These are phyloP conservation scores for Parietaria judaica DNA, from an alignment of 306 rosid genomes.

Conservation along the genomic window DNA sequence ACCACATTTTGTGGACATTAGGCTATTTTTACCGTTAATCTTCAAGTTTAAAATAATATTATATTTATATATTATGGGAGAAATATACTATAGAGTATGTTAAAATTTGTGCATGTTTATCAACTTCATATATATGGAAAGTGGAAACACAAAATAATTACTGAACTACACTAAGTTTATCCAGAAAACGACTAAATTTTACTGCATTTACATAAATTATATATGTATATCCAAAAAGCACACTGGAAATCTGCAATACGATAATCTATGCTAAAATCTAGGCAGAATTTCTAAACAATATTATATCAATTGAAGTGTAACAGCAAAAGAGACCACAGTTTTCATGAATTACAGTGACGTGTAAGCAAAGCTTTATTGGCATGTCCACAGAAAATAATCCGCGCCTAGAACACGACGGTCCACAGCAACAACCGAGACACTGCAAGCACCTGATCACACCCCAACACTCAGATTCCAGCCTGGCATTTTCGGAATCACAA, in stretches of 20 bases:
- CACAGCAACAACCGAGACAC: neutral
- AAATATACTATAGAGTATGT: too few species aligned
- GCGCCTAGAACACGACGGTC: neutral
- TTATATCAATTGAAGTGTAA: neutral
- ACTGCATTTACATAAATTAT: neutral
- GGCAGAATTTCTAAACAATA: neutral
- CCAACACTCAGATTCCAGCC: slow-evolving; percentile 32
- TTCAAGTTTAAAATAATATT: too few species aligned
- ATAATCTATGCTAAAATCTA: too few species aligned
- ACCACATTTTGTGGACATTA: too few species aligned
- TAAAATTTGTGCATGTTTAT: too few species aligned
- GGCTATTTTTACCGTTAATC: too few species aligned
- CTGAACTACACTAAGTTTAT: too few species aligned
- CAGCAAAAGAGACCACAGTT: neutral
- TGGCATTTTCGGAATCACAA: slow-evolving; percentile 34
- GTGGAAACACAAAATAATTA: neutral
- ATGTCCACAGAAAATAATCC: slow-evolving; percentile 11
- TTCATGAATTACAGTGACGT: slow-evolving; percentile 10
- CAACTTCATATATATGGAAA: neutral
- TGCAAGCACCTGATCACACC: slow-evolving; percentile 11
- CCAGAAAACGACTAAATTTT: neutral
- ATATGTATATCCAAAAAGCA: too few species aligned
- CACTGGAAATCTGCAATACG: neutral
- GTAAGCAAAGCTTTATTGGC: neutral
- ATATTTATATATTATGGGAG: too few species aligned